These are phyloP conservation scores for Triticum dicoccoides DNA, from an alignment of 176 grass and related monocot genomes.

Conservation along the genomic window DNA sequence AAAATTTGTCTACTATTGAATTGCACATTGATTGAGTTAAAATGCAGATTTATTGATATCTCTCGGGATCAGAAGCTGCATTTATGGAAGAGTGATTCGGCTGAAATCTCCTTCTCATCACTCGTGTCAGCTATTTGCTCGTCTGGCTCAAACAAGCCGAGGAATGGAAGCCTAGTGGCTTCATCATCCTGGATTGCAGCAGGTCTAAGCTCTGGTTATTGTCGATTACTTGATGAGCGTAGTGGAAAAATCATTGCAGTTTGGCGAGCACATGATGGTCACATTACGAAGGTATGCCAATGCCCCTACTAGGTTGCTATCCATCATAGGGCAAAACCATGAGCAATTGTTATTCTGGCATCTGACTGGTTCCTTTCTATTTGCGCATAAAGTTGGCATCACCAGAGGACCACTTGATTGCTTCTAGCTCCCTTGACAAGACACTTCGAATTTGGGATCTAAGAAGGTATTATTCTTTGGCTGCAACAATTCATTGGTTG, in stretches of 20 bases:
- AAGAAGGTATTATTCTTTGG: conserved; percentile 62
- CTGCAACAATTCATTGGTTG: neutral
- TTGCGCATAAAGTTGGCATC: conserved; percentile 61
- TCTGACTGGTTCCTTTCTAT: conserved; percentile 22
- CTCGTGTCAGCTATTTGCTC: conserved; percentile 93
- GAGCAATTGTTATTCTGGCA: conserved; percentile 18
- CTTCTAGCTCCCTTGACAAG: conserved; percentile 94
- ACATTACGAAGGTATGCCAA: conserved; percentile 82
- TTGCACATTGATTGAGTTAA: conserved; percentile 32
- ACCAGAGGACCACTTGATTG: conserved; percentile 81
- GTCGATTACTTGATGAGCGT: conserved; percentile 75
- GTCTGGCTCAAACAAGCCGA: conserved; percentile 64
- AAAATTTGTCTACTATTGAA: neutral
- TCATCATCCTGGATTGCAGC: conserved; percentile 72
- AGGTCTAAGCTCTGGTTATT: conserved; percentile 90
- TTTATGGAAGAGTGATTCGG: conserved; percentile 74
- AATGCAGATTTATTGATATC: conserved; percentile 90
- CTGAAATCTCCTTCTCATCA: conserved; percentile 86
- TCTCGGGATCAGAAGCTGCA: conserved; percentile 78
- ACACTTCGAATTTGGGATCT: conserved; percentile 93
- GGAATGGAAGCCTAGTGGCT: conserved; percentile 31
- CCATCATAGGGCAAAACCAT: conserved; percentile 19
- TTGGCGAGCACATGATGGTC: conserved; percentile 93
- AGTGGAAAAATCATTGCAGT: conserved; percentile 72
- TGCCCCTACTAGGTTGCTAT: neutral